Percentiles rank a stretch among this genome's conserved stretches.
phyloP scores from a whole-genome alignment of 148 eudicot genomes.

The Talinum fruticosum region DNA sequence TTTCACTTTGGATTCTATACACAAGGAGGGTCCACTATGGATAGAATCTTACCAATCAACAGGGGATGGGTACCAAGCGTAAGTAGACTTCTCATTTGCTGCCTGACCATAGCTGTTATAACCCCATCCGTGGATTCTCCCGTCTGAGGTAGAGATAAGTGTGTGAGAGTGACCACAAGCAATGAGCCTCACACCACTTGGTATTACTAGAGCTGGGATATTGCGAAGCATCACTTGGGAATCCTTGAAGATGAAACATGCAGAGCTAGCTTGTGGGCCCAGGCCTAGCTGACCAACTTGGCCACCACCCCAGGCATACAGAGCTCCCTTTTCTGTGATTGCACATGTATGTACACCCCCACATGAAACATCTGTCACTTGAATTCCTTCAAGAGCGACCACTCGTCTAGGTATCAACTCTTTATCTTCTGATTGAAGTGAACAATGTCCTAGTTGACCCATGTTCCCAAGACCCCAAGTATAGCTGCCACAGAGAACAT shows the following conservation, averaged over 20 bases:
- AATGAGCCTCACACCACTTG: slow-evolving; percentile 65
- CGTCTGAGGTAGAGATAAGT: slow-evolving; percentile 76
- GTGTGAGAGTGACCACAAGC: slow-evolving; percentile 99
- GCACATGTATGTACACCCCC: slow-evolving; percentile 99
- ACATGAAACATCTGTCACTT: slow-evolving; percentile 62
- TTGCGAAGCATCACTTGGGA: slow-evolving; percentile 66
- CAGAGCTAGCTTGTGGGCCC: slow-evolving; percentile 71
- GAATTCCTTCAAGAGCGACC: slow-evolving; percentile 74
- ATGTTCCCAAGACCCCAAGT: slow-evolving; percentile 97
- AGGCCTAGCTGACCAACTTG: slow-evolving; percentile 94
- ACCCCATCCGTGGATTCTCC: slow-evolving; percentile 98
- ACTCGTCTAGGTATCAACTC: slow-evolving; percentile 88
- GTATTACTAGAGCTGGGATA: slow-evolving; percentile 74
- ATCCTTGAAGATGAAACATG: slow-evolving; percentile 60
- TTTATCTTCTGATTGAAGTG: slow-evolving; percentile 84
- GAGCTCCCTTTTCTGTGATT: slow-evolving; percentile 80
- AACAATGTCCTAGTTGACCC: slow-evolving; percentile 98
- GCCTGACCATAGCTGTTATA: slow-evolving; percentile 97
- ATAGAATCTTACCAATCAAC: slow-evolving; percentile 77
- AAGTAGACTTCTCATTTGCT: slow-evolving; percentile 78
- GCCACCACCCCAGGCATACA: slow-evolving; percentile 98
- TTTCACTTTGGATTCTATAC: neutral
- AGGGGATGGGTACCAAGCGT: slow-evolving; percentile 99
- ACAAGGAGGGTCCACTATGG: neutral
- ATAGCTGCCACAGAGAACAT: slow-evolving; percentile 49